Evolutionary conservation across 1,284 basidiomycete genomes (phyloP), one percentile per base, ranked within the genome.

Genomic region (Cutaneotrichosporon cavernicola): DNA sequence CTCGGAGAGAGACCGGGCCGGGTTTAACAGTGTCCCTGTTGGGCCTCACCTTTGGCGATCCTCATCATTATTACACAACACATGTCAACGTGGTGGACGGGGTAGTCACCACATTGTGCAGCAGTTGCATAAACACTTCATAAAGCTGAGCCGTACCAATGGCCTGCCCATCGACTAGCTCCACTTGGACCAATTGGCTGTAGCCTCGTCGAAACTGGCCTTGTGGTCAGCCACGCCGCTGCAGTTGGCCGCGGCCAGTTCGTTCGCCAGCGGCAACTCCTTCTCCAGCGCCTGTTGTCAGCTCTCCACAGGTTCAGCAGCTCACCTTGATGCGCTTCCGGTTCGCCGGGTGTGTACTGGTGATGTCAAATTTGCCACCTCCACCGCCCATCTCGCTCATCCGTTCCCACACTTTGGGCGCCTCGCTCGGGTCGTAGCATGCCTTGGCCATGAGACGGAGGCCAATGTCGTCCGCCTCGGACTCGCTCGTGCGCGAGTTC

Each of bases 391-490:
- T 72, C 58, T 83, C 77, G 0, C 82, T 85, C 61, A 92, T 80
- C 11, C 89, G 86, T 57, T 76, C 72, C 79, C 90, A 90, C 84
- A 91, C 86, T 90, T 85, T 83, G 13, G 89, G 86, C 0, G 91
- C 86, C 60, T 89, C 89, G 7, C 65, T 36, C 0, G 74, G 76
- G 61, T 76, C 65, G 62, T 70, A 78, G 65, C 76, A 78, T 18
- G 74, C 76, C 58, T 67, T 70, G 47, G 90, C 83, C 81, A 88
- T 88, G 34, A 92, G 82, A 13, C 83, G 83, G 60, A 93, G 75
- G 8, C 91, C 91, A 56, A 93, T 88, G 36, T 85, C 84, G 75
- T 92, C 90, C 43, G 90, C 90, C 85, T 97, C 94, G 5, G 85
- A 82, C 76, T 96, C 93, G 57, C 89, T 86, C 32, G 82, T 87